These are phyloP conservation scores for Oryza nivara DNA, from an alignment of 176 grass and related monocot genomes.

Conservation along the genomic window DNA sequence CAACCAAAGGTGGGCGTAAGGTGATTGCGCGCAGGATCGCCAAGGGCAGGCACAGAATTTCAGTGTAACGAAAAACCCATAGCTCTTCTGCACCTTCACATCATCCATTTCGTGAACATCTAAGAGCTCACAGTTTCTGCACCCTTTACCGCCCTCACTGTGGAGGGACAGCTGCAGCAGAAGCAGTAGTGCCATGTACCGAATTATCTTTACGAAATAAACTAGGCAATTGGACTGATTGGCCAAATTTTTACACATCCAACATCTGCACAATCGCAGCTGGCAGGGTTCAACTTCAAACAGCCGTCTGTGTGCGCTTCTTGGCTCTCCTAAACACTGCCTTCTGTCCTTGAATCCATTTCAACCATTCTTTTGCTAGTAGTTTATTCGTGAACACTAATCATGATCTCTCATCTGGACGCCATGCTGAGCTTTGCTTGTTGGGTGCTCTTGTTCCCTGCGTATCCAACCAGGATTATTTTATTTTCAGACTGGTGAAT, in stretches of 20 bases:
- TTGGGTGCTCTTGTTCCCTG: background rate
- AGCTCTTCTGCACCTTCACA: conserved; percentile 20
- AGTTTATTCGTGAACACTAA: background rate
- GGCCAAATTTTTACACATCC: conserved; percentile 8
- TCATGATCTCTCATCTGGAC: background rate
- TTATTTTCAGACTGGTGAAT: background rate
- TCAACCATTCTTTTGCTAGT: background rate
- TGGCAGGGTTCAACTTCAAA: background rate
- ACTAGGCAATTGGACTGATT: background rate
- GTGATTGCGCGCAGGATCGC: conserved; percentile 86
- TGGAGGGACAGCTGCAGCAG: background rate
- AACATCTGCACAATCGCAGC: background rate
- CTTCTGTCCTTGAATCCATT: background rate
- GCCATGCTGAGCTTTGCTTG: background rate
- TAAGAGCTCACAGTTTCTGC: background rate
- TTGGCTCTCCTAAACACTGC: background rate
- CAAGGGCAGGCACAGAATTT: conserved; percentile 79
- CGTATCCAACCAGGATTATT: background rate
- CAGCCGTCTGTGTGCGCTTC: background rate
- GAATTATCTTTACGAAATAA: conserved; percentile 29
- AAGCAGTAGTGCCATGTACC: conserved; percentile 1
- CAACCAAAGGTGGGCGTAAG: conserved; percentile 79
- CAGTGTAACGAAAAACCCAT: conserved; percentile 48
- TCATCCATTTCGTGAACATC: background rate
- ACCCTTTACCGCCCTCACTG: background rate